phyloP scores from a whole-genome alignment of 2,329 filamentous ascomycete genomes.

The Penicillium aurantiogriseum region DNA sequence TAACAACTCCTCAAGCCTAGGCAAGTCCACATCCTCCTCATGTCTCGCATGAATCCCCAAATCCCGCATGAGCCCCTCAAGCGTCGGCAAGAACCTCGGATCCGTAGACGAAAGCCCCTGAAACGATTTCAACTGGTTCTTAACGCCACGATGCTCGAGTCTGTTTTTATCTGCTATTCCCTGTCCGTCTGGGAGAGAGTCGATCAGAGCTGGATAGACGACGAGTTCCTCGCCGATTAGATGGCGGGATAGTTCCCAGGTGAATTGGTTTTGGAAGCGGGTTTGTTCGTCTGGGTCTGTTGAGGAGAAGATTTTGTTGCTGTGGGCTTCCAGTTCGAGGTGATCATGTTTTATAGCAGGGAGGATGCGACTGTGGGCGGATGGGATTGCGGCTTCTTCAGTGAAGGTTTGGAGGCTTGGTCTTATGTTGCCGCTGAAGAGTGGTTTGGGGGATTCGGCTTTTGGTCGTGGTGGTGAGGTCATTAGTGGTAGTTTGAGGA shows the following conservation, averaged over 20 bases:
- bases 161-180: slow-evolving; percentile 51
- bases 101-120: slow-evolving; percentile 47
- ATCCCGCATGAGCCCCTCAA: slow-evolving; percentile 46
- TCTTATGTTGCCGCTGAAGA: slow-evolving; percentile 2
- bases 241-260: slow-evolving; percentile 55
- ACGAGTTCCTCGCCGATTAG: slow-evolving; percentile 53
- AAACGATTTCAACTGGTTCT: slow-evolving; percentile 51
- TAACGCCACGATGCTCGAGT: slow-evolving; percentile 53
- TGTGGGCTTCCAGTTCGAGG: slow-evolving; percentile 42
- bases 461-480: background rate
- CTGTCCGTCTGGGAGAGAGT: slow-evolving; percentile 47
- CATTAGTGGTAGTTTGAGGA: slow-evolving; percentile 1
- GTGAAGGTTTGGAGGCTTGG: slow-evolving; percentile 16
- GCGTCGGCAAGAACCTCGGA: slow-evolving; percentile 43
- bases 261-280: slow-evolving; percentile 52
- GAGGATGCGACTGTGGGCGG: slow-evolving; percentile 25
- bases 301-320: slow-evolving; percentile 44
- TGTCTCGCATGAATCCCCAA: slow-evolving; percentile 51
- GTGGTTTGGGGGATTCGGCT: background rate
- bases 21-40: slow-evolving; percentile 53
- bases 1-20: slow-evolving; percentile 47
- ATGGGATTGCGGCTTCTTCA: slow-evolving; percentile 4
- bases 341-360: slow-evolving; percentile 46
- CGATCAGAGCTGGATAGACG: slow-evolving; percentile 56
- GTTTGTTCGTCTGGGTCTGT: slow-evolving; percentile 45